Base-by-base conservation (phyloP, 2,329 filamentous ascomycete genomes). In the Acrocalymma vagum region DNA sequence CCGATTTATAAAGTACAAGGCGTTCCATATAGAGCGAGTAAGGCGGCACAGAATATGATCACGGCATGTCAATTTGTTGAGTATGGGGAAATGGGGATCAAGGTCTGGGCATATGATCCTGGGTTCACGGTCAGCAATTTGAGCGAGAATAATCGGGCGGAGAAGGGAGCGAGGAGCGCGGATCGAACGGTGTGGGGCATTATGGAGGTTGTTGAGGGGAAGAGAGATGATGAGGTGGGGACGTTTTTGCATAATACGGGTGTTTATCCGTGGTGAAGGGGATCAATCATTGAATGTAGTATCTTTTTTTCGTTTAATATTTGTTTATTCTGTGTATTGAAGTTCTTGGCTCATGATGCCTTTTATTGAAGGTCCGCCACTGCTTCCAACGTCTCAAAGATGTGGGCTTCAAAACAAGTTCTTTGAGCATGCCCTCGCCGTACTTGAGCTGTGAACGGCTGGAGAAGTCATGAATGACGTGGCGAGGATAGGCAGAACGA, bases 31-130 rank as follows among this genome's bases (percentile, higher is more conserved):
- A 60, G 65, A 4, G 58, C 64, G 0, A 67, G 60, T 18, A 74
- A 73, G 45, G 58, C 67, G 4, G 71, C 71, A 2, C 39, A 72
- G 46, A 72, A 71, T 25, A 72, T 74, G 69, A 39, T 73, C 9
- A 61, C 56, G 7, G 58, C 61, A 9, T 63, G 57, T 30, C 53
- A 71, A 32, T 45, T 47, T 20, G 58, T 62, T 4, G 60, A 70
- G 45, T 66, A 58, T 33, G 63, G 54, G 0, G 39, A 45, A 7
- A 13, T 30, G 8, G 59, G 55, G 4, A 61, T 71, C 42, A 74
- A 69, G 45, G 64, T 72, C 0, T 72, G 70, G 42, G 55, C 63
- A 6, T 72, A 62, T 32, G 65, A 65, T 48, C 72, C 71, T 0
- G 70, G 70, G 0, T 73, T 72, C 37, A 71, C 64, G 0, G 55